Evolutionary conservation across 108 stramenopile species (phyloP).

Genomic region (Nannochloropsis oceanica): DNA sequence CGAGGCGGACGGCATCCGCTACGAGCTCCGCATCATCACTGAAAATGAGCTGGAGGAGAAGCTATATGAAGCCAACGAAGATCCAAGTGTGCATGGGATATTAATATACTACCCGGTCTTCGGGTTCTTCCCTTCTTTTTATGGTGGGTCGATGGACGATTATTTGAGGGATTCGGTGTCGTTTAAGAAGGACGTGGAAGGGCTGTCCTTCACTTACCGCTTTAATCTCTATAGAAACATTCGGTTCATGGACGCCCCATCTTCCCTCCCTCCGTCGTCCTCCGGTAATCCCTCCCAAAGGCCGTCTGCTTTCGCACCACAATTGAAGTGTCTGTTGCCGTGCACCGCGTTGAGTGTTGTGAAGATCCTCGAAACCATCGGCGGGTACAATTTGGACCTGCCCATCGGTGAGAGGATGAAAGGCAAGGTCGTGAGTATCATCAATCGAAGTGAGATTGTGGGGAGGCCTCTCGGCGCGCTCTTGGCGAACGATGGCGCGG

Average conservation of each 20-base stretch:
- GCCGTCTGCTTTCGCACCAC: not conserved
- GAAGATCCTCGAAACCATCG: conserved; percentile 54
- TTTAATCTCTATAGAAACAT: conserved; percentile 82
- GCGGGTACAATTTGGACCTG: conserved; percentile 25
- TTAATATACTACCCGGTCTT: conserved; percentile 97
- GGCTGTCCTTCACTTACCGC: conserved; percentile 76
- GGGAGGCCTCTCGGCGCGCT: conserved; percentile 79
- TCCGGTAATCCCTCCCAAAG: not conserved
- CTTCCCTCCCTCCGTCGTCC: not conserved
- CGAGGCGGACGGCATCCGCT: conserved; percentile 69
- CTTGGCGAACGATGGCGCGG: conserved; percentile 69
- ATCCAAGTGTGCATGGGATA: conserved; percentile 83
- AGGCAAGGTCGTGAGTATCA: conserved; percentile 57
- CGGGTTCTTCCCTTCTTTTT: conserved; percentile 76
- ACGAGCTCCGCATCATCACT: conserved; percentile 64
- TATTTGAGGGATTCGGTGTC: conserved; percentile 83
- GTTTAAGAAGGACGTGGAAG: conserved; percentile 84
- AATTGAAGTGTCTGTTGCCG: conserved; percentile 73
- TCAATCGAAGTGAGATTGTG: conserved; percentile 82
- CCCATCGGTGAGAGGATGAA: conserved; percentile 46
- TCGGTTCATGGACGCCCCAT: conserved; percentile 51
- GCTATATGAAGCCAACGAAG: conserved; percentile 70
- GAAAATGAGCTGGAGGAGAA: conserved; percentile 62
- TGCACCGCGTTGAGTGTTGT: conserved; percentile 79
- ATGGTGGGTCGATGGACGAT: conserved; percentile 82